Evolutionary conservation across 306 rosid species (phyloP), one percentile per base, ranked within the genome.

Genomic region (Luffa aegyptiaca): DNA sequence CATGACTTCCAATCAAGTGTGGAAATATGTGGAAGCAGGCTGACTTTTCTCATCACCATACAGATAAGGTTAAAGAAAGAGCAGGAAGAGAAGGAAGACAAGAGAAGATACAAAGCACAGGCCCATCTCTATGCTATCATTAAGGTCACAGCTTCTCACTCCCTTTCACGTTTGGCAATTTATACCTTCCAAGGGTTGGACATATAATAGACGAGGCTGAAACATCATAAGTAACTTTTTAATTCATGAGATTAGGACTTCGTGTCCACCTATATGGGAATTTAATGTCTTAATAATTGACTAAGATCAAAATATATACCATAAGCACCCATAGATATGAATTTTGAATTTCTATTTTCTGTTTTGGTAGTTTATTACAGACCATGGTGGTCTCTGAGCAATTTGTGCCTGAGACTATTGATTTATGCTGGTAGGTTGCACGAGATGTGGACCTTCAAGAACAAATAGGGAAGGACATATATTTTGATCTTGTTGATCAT

Each of bases 401-500:
- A 77, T 8, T 65, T 26, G 18, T 74, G 41, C 46, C 37, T 64
- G 62, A 69, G 73, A 69, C 6, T 61, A 41, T 62, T 68, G 10
- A 64, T 80, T 78, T 69, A 64, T 79, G 84, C 71, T 72, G 79
- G 5, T 84, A 94, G 98, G 96, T 92, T 82, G 95, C 97, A 72
- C 86, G 96, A 46, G 98, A 94, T 80, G 90, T 76, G 63, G 98
- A 94, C 84, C 90, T 94, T 49, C 75, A 18, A 39, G 90, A 91
- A 55, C 98, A 94, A 83, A 92, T 92, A 57, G 98, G 98, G 58
- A 92, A 83, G 78, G 89, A 86, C 78, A 87, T 87, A 84, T 92
- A 88, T 86, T 94, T 94, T 71, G 98, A 92, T 84, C 97, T 94
- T 44, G 98, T 94, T 80, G 95, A 94, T 85, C 97, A 92, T 90